Conservation (phyloP, 257 asterid genomes). For the Schizonepeta tenuifolia region DNA sequence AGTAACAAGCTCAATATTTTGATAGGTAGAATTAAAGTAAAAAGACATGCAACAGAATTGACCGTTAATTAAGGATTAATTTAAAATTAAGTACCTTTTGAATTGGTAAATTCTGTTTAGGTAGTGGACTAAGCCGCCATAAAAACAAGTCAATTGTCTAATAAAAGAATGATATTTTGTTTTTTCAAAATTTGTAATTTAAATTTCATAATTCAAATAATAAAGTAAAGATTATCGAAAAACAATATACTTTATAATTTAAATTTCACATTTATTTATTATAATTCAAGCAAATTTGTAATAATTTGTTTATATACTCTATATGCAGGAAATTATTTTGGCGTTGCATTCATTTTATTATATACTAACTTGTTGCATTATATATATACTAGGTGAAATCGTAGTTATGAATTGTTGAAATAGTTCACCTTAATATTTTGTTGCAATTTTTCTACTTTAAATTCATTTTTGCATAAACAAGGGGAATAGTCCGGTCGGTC, state of each 20-base stretch:
- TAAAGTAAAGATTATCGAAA: too few relatives aligned
- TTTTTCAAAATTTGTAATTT: neutral
- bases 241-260: too few relatives aligned
- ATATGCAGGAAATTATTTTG: neutral
- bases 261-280: too few relatives aligned
- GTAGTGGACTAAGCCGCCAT: neutral
- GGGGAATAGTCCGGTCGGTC: too few relatives aligned
- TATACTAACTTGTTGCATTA: neutral
- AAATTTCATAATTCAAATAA: neutral
- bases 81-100: neutral
- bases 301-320: too few relatives aligned
- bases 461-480: too few relatives aligned
- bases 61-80: neutral
- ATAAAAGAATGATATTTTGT: neutral
- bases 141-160: neutral
- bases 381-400: neutral
- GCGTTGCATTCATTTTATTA: too few relatives aligned
- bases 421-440: too few relatives aligned
- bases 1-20: neutral
- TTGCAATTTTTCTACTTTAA: too few relatives aligned
- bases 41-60: neutral
- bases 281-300: too few relatives aligned
- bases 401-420: neutral
- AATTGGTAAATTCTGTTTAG: slow-evolving; percentile 2
- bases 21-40: neutral